These are phyloP conservation scores for Bimuria novae-zelandiae DNA, from an alignment of 2,329 filamentous ascomycete species.

Conservation along the genomic window DNA sequence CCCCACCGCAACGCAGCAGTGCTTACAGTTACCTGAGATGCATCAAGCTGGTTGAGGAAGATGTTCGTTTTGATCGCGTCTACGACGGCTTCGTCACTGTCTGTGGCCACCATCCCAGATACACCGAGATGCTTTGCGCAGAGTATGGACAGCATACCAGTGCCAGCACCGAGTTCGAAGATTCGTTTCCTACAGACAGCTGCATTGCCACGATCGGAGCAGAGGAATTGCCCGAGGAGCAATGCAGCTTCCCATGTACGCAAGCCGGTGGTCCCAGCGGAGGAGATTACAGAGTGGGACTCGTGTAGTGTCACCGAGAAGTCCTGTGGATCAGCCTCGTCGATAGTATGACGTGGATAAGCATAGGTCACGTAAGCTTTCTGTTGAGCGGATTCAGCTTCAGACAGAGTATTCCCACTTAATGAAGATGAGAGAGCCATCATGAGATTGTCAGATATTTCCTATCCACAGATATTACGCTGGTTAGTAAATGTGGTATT, in stretches of 20 bases:
- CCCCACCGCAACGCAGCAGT: slow-evolving; percentile 69
- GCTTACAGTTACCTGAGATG: slow-evolving; percentile 40
- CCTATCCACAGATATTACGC: slow-evolving; percentile 58
- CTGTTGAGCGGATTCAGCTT: slow-evolving; percentile 69
- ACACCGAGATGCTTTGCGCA: slow-evolving; percentile 70
- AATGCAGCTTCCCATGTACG: slow-evolving; percentile 83
- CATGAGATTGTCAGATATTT: slow-evolving; percentile 82
- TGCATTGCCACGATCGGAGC: slow-evolving; percentile 46
- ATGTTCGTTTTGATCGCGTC: slow-evolving; percentile 69
- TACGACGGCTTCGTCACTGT: slow-evolving; percentile 75
- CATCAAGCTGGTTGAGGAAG: slow-evolving; percentile 67
- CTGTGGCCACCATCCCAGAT: slow-evolving; percentile 67
- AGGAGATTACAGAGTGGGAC: slow-evolving; percentile 69
- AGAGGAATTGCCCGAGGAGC: slow-evolving; percentile 72
- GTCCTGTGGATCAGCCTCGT: slow-evolving; percentile 24
- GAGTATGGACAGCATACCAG: slow-evolving; percentile 74
- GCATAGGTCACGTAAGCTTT: slow-evolving; percentile 77
- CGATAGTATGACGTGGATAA: slow-evolving; percentile 33
- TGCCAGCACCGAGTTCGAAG: slow-evolving; percentile 76
- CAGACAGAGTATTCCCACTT: slow-evolving; percentile 64
- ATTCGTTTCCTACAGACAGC: slow-evolving; percentile 61
- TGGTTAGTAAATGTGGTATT: slow-evolving; percentile 27
- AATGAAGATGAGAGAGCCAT: slow-evolving; percentile 68
- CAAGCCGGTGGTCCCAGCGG: slow-evolving; percentile 73
- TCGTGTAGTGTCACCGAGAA: slow-evolving; percentile 67